phyloP scores from a whole-genome alignment of 495 filamentous ascomycete genomes.

The Terfezia boudieri region DNA sequence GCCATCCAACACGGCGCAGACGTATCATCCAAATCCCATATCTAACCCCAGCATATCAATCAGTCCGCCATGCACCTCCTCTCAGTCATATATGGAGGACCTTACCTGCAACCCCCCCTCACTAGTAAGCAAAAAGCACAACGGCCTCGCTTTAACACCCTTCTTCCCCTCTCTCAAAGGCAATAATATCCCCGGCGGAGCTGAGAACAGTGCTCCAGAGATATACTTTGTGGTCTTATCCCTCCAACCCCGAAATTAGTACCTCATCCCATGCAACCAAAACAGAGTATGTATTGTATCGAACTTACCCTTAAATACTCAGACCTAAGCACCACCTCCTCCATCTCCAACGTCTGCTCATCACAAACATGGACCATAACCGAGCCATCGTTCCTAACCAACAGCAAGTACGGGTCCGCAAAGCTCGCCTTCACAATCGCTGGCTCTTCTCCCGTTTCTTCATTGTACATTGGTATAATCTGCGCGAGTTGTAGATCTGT shows the following conservation, averaged over 20 bases:
- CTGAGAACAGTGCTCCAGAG: constrained; percentile 57
- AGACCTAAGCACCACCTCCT: constrained; percentile 37
- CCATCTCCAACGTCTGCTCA: constrained; percentile 51
- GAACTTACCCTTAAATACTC: not conserved
- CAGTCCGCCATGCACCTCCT: no score
- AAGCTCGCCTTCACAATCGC: constrained; percentile 63
- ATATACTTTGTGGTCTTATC: constrained; percentile 41
- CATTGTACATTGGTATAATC: constrained; percentile 75
- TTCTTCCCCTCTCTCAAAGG: constrained; percentile 19
- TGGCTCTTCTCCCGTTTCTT: constrained; percentile 55
- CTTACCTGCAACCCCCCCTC: constrained; percentile 53
- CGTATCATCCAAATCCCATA: constrained; percentile 42
- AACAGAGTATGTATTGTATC: not conserved
- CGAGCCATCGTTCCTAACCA: constrained; percentile 62
- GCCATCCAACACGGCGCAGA: constrained; percentile 37
- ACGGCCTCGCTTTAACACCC: constrained; percentile 23
- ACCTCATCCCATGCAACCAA: not conserved
- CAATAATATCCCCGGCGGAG: constrained; percentile 34
- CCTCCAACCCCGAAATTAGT: constrained; percentile 1
- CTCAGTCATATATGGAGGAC: constrained; percentile 1
- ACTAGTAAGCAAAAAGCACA: constrained; percentile 47
- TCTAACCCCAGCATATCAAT: constrained; percentile 18
- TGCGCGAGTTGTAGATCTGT: constrained; percentile 69
- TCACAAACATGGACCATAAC: constrained; percentile 54
- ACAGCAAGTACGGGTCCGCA: constrained; percentile 64